These are phyloP conservation scores for Rhizophora apiculata DNA, from an alignment of 345 rosid genomes.

Conservation along the genomic window DNA sequence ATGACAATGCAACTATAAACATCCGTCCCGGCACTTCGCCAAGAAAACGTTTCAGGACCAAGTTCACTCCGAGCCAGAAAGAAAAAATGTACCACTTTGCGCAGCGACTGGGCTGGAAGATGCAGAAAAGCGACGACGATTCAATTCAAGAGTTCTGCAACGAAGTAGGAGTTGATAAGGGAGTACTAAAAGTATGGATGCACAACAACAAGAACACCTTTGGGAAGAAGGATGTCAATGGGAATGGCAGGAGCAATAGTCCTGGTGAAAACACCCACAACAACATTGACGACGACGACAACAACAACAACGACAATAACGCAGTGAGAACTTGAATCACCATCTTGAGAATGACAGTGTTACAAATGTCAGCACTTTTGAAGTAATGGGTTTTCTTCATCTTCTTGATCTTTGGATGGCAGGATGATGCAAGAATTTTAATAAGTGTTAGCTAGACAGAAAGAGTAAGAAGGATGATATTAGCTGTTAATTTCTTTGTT, in stretches of 20 bases:
- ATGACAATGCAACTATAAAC: constrained; percentile 3
- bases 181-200: constrained; percentile 91
- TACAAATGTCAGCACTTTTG: constrained; percentile 27
- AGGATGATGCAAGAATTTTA: not conserved
- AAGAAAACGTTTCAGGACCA: constrained; percentile 30
- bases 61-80: constrained; percentile 29
- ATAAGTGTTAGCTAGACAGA: constrained; percentile 28
- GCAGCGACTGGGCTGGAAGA: constrained; percentile 78
- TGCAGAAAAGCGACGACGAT: constrained; percentile 77
- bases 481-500: constrained; percentile 10
- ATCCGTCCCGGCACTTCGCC: constrained; percentile 3
- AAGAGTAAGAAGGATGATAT: constrained; percentile 13
- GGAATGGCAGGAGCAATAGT: not conserved
- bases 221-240: constrained; percentile 32
- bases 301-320: too few relatives aligned
- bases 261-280: constrained; percentile 4
- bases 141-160: constrained; percentile 53
- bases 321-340: constrained; percentile 11
- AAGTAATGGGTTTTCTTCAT: constrained; percentile 42
- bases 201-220: constrained; percentile 84
- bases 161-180: constrained; percentile 64
- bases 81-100: constrained; percentile 61
- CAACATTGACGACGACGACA: not conserved
- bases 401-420: constrained; percentile 32
- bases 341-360: constrained; percentile 27